phyloP scores from a whole-genome alignment of 208 protist genomes.

The Crithidia thermophila region DNA sequence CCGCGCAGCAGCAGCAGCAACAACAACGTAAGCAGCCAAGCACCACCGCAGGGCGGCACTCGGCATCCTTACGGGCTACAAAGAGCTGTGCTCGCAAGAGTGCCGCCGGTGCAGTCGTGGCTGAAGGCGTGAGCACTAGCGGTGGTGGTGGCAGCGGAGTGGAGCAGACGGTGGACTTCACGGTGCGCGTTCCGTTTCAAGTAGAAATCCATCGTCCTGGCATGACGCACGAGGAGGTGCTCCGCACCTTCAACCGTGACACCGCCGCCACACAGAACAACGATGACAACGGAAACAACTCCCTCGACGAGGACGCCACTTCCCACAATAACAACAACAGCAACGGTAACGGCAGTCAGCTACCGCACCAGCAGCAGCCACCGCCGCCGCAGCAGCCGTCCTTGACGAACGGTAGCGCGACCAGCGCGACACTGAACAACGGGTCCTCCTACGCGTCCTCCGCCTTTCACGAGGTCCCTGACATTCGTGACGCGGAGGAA shows the following conservation, averaged over 20 bases:
- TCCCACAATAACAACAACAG: no score
- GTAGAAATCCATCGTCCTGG: conserved; percentile 17
- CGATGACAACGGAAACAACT: no score
- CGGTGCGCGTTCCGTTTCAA: conserved; percentile 30
- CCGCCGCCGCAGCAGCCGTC: background rate
- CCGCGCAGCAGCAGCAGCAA: conserved; percentile 24
- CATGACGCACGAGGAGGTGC: background rate
- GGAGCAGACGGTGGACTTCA: conserved; percentile 25
- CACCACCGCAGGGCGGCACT: background rate
- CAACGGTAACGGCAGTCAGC: background rate
- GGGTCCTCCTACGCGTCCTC: conserved; percentile 30
- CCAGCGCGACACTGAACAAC: conserved; percentile 9
- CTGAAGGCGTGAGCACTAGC: background rate
- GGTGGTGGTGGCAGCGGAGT: background rate
- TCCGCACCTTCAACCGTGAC: conserved; percentile 1
- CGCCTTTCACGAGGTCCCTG: conserved; percentile 25
- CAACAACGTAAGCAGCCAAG: background rate
- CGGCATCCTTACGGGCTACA: background rate
- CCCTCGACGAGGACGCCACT: no score
- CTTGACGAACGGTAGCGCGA: conserved; percentile 1
- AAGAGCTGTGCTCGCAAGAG: conserved; percentile 6
- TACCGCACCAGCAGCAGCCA: background rate
- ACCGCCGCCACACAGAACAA: no score
- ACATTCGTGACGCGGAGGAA: conserved; percentile 17
- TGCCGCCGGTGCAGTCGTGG: background rate